Evolutionary conservation across 371 early-diverging fungal genomes (phyloP), one percentile per base, ranked within the genome.

Genomic region (Syncephalastrum sp.): DNA sequence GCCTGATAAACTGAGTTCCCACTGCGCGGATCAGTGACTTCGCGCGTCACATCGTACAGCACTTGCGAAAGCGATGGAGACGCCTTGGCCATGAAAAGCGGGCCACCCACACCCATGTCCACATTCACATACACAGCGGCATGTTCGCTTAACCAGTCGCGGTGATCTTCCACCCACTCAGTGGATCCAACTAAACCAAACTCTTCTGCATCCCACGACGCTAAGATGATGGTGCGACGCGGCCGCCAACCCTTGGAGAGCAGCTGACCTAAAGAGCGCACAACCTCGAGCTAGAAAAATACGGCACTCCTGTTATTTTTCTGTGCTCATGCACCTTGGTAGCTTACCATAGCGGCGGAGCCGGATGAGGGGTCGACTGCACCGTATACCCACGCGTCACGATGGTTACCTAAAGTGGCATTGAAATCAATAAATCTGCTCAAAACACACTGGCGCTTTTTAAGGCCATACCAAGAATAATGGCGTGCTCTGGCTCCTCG

Each of bases 291-390:
- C 67, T 66, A 52, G 17, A 7, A 5, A 27, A 17, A 3, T 19
- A 48, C n/a, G 17, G 4, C 13, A 42, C 3, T 27, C 29, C 24
- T 38, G 57, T 29, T 8, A 14, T 17, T 25, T 4, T 10, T 45
- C 23, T 17, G n/a, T 23, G 12, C 38, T 8, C 24, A 15, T 33
- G 21, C 17, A 19, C 3, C 15, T 1, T 19, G 3, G 0, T 43
- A 24, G 16, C 50, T 68, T 75, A 78, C 75, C 76, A 88, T 60
- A 38, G 75, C 65, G 6, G 87, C 79, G 16, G 84, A 79, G 8
- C 88, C 88, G 13, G 85, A 84, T 13, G 76, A 79, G 15, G 88
- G 85, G 41, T 86, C 88, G n/a, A 81, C 78, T 42, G 88, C 87
- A 27, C 85, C 85, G 8, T 77, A 72, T 14, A 82, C 81, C 86